These are phyloP conservation scores for Xylaria arbuscula DNA, from an alignment of 2,329 filamentous ascomycete species.

Conservation along the genomic window DNA sequence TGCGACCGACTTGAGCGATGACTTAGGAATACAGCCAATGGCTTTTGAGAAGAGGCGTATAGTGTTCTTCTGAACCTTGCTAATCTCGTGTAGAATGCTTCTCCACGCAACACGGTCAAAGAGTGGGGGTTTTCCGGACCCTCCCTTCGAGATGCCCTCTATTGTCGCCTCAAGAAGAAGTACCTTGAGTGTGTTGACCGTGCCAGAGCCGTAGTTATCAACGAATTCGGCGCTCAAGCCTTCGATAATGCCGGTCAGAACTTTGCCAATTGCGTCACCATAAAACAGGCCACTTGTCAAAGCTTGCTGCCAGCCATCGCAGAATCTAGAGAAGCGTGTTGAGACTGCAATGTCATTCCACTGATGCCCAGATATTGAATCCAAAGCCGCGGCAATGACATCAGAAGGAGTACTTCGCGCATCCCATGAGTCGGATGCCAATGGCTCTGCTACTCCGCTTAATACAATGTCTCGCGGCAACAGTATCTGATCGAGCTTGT, in stretches of 20 bases:
- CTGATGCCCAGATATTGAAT: constrained; percentile 36
- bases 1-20: constrained; percentile 32
- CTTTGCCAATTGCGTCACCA: constrained; percentile 35
- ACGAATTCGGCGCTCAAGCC: constrained; percentile 26
- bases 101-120: constrained; percentile 42
- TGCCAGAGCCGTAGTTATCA: not conserved
- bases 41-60: constrained; percentile 42
- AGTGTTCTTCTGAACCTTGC: constrained; percentile 43
- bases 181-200: constrained; percentile 9
- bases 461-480: constrained; percentile 23
- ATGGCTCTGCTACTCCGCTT: constrained; percentile 28
- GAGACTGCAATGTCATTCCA: not conserved
- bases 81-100: constrained; percentile 39
- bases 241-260: constrained; percentile 38
- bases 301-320: constrained; percentile 39
- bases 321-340: constrained; percentile 41
- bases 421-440: constrained; percentile 26
- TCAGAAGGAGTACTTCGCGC: constrained; percentile 28
- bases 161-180: constrained; percentile 40
- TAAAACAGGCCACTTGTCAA: constrained; percentile 34
- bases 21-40: constrained; percentile 41
- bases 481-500: constrained; percentile 1
- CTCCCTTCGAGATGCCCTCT: constrained; percentile 35
- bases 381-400: constrained; percentile 35
- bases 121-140: not conserved